phyloP scores from a whole-genome alignment of 768 basidiomycete genomes.

The Floccularia luteovirens region DNA sequence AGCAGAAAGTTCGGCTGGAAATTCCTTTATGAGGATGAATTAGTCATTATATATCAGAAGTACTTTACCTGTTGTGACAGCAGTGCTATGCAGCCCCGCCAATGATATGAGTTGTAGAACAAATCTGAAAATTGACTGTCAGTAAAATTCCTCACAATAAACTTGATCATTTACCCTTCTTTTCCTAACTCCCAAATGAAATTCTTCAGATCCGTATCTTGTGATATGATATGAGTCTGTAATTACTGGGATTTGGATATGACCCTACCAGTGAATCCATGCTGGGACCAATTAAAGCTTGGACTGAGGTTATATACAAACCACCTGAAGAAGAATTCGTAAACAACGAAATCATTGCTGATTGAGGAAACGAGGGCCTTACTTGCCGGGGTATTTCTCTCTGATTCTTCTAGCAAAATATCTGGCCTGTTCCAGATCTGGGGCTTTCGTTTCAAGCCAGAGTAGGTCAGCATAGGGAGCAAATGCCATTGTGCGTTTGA shows the following conservation, averaged over 20 bases:
- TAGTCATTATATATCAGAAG: not conserved
- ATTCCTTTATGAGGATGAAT: not conserved
- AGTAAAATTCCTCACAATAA: conserved; percentile 2
- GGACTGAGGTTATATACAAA: conserved; percentile 93
- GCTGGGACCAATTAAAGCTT: conserved; percentile 87
- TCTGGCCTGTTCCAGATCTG: conserved; percentile 72
- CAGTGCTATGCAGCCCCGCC: conserved; percentile 84
- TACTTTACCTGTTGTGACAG: conserved; percentile 58
- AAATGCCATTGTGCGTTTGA: conserved; percentile 72
- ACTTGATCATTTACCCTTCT: conserved; percentile 51
- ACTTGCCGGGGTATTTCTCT: conserved; percentile 68
- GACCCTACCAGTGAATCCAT: conserved; percentile 61
- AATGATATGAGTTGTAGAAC: conserved; percentile 86
- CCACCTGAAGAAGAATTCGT: conserved; percentile 35
- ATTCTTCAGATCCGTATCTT: conserved; percentile 69
- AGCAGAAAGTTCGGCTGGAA: conserved; percentile 66
- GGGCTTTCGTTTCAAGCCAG: conserved; percentile 92
- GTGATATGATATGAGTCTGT: too few relatives aligned
- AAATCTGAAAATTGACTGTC: conserved; percentile 41
- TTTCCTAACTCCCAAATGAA: conserved; percentile 89
- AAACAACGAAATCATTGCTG: not conserved
- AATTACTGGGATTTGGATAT: not conserved
- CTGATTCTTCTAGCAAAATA: conserved; percentile 73
- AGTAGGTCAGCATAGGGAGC: conserved; percentile 85
- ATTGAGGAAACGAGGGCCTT: conserved; percentile 9